Conservation (phyloP, 768 basidiomycete genomes). For the Paxillus rubicundulus region DNA sequence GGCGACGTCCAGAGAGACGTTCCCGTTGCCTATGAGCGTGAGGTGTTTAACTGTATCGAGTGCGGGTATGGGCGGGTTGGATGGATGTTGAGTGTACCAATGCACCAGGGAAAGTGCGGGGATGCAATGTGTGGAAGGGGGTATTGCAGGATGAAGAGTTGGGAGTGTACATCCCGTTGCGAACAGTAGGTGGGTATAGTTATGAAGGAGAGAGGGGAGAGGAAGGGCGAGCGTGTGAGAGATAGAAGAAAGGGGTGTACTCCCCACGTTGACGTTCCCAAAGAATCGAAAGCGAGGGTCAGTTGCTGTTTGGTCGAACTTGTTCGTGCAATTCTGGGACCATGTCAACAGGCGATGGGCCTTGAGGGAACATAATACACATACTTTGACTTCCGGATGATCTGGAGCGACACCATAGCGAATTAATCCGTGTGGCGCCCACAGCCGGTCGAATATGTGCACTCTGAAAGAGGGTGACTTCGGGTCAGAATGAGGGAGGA, state of each 20-base stretch:
- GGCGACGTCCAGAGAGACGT: conserved; percentile 91
- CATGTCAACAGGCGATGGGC: conserved; percentile 9
- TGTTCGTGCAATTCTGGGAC: conserved; percentile 90
- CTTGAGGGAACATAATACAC: background rate
- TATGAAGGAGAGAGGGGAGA: conserved; percentile 53
- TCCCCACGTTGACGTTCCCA: conserved; percentile 76
- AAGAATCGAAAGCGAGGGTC: conserved; percentile 87
- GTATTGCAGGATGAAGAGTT: conserved; percentile 51
- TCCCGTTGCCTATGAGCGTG: conserved; percentile 89
- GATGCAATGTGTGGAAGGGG: conserved; percentile 48
- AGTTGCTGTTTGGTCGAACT: conserved; percentile 80
- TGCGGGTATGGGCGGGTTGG: conserved; percentile 54
- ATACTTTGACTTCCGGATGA: conserved; percentile 94
- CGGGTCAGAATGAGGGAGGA: conserved; percentile 40
- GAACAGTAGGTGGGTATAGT: conserved; percentile 86
- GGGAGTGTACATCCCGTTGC: conserved; percentile 82
- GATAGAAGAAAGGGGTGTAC: conserved; percentile 38
- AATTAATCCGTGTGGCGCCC: conserved; percentile 93
- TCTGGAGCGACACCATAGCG: conserved; percentile 97
- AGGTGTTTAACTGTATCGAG: conserved; percentile 69
- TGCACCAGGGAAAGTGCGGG: conserved; percentile 86
- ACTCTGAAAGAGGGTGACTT: conserved; percentile 48
- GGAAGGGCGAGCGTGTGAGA: conserved; percentile 57
- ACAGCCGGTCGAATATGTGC: conserved; percentile 89
- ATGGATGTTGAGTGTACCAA: conserved; percentile 96